Base-by-base conservation (phyloP, 2,329 filamentous ascomycete species). In the Penicillium sp. region DNA sequence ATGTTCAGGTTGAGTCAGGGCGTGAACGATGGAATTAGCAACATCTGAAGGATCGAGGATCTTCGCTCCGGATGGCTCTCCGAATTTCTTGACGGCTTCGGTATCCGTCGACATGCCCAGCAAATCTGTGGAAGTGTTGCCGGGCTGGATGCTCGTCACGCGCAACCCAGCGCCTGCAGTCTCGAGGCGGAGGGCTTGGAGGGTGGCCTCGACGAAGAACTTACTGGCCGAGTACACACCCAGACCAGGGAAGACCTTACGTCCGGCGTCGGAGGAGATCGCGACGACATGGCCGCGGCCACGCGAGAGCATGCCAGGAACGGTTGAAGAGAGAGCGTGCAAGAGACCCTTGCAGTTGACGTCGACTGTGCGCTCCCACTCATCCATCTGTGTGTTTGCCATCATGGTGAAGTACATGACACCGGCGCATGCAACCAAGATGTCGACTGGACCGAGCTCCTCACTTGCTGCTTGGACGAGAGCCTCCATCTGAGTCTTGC, bases 401-500 rank as follows among this genome's bases (percentile, higher is more conserved):
- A 91, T 90, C 82, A 90, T 83, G 48, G 87, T 90, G 70, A 83
- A 91, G 72, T 91, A 91, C 87, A 91, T 91, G 64, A 91, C 87
- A 32, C 87, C 87, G 0, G 87, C 87, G 61, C 85, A 88, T 35
- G 82, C 82, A 43, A 91, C 80, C n/a, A 91, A 77, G 45, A 90
- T 86, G 64, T 91, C 87, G 39, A 90, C 75, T 0, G 83, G 79
- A 0, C 86, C 87, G 0, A 90, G 80, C 57, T 82, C 72, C 40
- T 78, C 75, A 24, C 72, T 72, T 1, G 84, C 75, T 0, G 77
- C 73, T 3, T 70, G 67, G 53, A 90, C 73, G 3, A 91, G 79
- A 0, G 77, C 75, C 58, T 85, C 79, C 5, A 89, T 84, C 59
- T 89, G 77, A 4, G 69, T 66, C 53, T 75, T 77, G 60, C 81